Evolutionary conservation across 1,284 basidiomycete genomes (phyloP).

Genomic region (Cryptococcus sp.): DNA sequence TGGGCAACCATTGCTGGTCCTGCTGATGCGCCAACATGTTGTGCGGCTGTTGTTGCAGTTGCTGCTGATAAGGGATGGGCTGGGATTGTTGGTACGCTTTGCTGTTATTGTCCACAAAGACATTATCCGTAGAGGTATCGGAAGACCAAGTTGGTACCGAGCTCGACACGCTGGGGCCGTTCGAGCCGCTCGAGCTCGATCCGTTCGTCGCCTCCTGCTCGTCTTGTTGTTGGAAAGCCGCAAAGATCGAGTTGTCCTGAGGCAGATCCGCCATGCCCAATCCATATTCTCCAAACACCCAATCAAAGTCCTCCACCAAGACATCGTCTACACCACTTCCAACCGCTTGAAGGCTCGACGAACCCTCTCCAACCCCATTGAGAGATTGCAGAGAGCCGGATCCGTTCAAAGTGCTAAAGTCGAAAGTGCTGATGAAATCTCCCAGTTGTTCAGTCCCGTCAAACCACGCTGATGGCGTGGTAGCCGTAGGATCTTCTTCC

Average conservation of each 20-base stretch:
- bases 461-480: constrained; percentile 18
- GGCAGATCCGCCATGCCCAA: constrained; percentile 9
- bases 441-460: constrained; percentile 9
- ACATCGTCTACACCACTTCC: constrained; percentile 6
- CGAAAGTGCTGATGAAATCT: too few relatives aligned
- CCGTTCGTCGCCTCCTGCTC: not conserved
- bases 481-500: constrained; percentile 22
- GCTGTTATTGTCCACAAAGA: too few relatives aligned
- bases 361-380: not conserved
- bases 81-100: not conserved
- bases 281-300: constrained; percentile 26
- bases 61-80: not conserved
- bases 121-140: too few relatives aligned
- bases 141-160: too few relatives aligned
- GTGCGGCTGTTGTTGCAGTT: not conserved
- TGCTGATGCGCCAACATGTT: not conserved
- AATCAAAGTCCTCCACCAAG: constrained; percentile 25
- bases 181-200: not conserved
- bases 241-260: constrained; percentile 16
- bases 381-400: not conserved
- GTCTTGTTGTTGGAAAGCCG: constrained; percentile 13
- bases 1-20: constrained; percentile 8
- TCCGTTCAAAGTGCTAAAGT: not conserved
- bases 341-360: constrained; percentile 2
- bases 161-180: not conserved